Evolutionary conservation across 441 rosid genomes (phyloP).

Genomic region (Gossypium gossypioides): DNA sequence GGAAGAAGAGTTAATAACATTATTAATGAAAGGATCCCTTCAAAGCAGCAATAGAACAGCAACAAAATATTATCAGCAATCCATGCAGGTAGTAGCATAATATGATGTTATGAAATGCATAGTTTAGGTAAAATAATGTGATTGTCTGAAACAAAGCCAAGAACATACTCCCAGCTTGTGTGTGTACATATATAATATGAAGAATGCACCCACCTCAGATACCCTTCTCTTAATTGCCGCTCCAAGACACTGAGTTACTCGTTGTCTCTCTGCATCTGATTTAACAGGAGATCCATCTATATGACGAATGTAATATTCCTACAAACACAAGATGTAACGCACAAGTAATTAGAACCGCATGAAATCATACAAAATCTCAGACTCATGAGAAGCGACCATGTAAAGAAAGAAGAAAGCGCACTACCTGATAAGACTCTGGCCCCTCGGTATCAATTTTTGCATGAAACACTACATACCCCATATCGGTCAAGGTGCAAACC

Average conservation of each 20-base stretch:
- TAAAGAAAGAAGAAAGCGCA: background rate
- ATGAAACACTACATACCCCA: constrained; percentile 90
- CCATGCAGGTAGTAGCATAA: background rate
- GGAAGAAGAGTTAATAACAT: constrained; percentile 11
- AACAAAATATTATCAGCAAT: background rate
- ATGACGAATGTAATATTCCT: constrained; percentile 84
- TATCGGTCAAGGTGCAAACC: constrained; percentile 81
- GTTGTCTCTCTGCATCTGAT: constrained; percentile 79
- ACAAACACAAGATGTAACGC: constrained; percentile 5
- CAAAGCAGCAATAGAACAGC: background rate
- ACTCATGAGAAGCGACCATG: background rate
- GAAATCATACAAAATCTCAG: background rate
- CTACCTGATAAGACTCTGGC: constrained; percentile 70
- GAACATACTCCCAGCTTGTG: background rate
- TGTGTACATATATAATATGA: background rate
- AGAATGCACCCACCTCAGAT: constrained; percentile 52
- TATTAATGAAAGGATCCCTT: background rate
- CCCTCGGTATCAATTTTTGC: constrained; percentile 68
- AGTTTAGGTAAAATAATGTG: background rate
- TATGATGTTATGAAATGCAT: background rate
- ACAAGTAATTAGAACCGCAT: background rate
- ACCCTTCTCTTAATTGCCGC: constrained; percentile 91
- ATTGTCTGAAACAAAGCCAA: background rate
- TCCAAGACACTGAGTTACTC: constrained; percentile 77
- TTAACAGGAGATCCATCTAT: constrained; percentile 83